A percentile compares a stretch with the other conserved stretches of the same genome.
Conservation (phyloP, 2,329 filamentous ascomycete species). For the Scytalidium sp. region DNA sequence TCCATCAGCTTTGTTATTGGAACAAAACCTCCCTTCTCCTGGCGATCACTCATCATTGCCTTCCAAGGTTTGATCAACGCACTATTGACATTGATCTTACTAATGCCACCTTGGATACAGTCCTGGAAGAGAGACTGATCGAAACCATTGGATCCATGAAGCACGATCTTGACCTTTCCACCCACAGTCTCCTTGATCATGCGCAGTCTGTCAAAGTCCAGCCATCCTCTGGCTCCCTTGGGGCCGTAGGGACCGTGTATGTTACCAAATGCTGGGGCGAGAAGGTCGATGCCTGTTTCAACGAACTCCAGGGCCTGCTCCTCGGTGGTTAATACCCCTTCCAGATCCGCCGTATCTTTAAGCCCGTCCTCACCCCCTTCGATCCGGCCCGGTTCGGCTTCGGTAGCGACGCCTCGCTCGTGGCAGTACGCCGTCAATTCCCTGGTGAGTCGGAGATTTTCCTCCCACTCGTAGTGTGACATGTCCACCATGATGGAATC, state of each 20-base stretch:
- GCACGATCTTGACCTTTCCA: slow-evolving; percentile 41
- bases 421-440: slow-evolving; percentile 63
- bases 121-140: slow-evolving; percentile 43
- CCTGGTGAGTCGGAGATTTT: slow-evolving; percentile 63
- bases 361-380: slow-evolving; percentile 75
- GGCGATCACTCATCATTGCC: slow-evolving; percentile 18
- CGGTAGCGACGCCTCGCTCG: slow-evolving; percentile 62
- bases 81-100: slow-evolving; percentile 30
- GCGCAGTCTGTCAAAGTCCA: slow-evolving; percentile 15
- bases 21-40: slow-evolving; percentile 12
- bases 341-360: slow-evolving; percentile 60
- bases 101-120: slow-evolving; percentile 40
- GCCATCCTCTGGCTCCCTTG: slow-evolving; percentile 5
- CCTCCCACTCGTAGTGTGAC: slow-evolving; percentile 67
- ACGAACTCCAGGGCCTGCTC: slow-evolving; percentile 62
- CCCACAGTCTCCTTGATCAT: slow-evolving; percentile 21
- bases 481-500: slow-evolving; percentile 78
- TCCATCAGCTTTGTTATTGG: slow-evolving; percentile 24
- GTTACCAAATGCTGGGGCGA: slow-evolving; percentile 67
- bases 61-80: slow-evolving; percentile 21
- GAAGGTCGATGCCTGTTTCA: slow-evolving; percentile 63
- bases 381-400: slow-evolving; percentile 70
- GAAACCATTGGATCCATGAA: slow-evolving; percentile 56
- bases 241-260: slow-evolving; percentile 58
- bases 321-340: slow-evolving; percentile 59